Evolutionary conservation across 2,329 filamentous ascomycete species (phyloP).

Genomic region (Xenosphaeropsis pyriputrescens): DNA sequence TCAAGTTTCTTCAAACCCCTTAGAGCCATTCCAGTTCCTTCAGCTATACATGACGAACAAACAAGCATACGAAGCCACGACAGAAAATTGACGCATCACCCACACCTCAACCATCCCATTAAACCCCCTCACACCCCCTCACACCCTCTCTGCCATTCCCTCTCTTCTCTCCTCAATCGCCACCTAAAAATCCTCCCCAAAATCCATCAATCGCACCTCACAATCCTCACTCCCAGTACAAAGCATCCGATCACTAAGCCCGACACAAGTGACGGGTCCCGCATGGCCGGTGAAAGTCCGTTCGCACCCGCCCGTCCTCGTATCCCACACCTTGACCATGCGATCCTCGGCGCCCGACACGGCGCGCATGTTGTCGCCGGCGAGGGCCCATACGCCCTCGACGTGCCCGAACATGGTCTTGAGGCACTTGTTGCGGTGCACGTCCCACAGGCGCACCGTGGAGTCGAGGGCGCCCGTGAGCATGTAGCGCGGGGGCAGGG

Average conservation of each 20-base stretch:
- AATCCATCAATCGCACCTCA: slow-evolving; percentile 53
- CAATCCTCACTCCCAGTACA: slow-evolving; percentile 89
- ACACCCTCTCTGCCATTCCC: no score
- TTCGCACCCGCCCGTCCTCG: slow-evolving; percentile 79
- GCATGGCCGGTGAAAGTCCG: slow-evolving; percentile 83
- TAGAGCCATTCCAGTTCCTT: no score
- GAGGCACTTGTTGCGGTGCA: slow-evolving; percentile 64
- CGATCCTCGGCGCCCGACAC: slow-evolving; percentile 86
- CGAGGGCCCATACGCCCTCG: slow-evolving; percentile 89
- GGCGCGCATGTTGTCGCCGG: slow-evolving; percentile 74
- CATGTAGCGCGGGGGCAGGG: slow-evolving; percentile 77
- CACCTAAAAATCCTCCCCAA: no score
- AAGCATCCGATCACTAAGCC: slow-evolving; percentile 77
- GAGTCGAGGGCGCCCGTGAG: slow-evolving; percentile 83
- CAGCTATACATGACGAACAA: no score
- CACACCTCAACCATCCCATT: no score
- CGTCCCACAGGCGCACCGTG: slow-evolving; percentile 88
- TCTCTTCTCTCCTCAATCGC: no score
- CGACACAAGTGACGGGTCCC: slow-evolving; percentile 86
- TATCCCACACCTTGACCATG: slow-evolving; percentile 94
- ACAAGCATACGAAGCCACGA: no score
- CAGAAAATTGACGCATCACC: no score
- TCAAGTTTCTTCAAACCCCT: no score
- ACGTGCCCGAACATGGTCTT: slow-evolving; percentile 94
- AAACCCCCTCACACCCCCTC: no score